phyloP scores from a whole-genome alignment of 768 basidiomycete species.

The Collybiopsis confluens region DNA sequence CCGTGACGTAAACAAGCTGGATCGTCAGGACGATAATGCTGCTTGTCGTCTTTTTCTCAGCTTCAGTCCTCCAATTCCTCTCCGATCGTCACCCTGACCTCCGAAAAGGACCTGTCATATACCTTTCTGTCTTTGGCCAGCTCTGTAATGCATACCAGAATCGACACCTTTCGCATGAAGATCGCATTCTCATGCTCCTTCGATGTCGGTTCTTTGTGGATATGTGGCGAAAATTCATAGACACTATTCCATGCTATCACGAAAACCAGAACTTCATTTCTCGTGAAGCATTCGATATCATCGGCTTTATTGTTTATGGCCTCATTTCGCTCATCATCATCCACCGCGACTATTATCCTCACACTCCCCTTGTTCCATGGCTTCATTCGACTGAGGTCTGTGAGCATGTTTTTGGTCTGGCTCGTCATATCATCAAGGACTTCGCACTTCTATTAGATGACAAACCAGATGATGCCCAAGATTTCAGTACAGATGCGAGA shows the following conservation, averaged over 20 bases:
- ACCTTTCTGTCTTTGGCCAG: slow-evolving; percentile 37
- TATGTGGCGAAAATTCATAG: slow-evolving; percentile 20
- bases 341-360: slow-evolving; percentile 27
- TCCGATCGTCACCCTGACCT: slow-evolving; percentile 20
- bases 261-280: slow-evolving; percentile 25
- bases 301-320: slow-evolving; percentile 24
- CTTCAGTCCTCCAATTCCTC: slow-evolving; percentile 22
- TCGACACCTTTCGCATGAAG: slow-evolving; percentile 18
- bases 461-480: slow-evolving; percentile 19
- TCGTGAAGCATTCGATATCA: slow-evolving; percentile 28
- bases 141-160: slow-evolving; percentile 35
- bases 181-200: slow-evolving; percentile 25
- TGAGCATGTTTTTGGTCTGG: slow-evolving; percentile 30
- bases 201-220: slow-evolving; percentile 27
- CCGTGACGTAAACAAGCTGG: slow-evolving; percentile 30
- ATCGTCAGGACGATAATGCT: slow-evolving; percentile 42
- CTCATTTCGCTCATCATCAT: slow-evolving; percentile 26
- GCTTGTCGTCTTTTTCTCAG: slow-evolving; percentile 36
- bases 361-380: slow-evolving; percentile 33
- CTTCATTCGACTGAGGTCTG: slow-evolving; percentile 27
- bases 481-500: slow-evolving; percentile 19
- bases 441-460: slow-evolving; percentile 31
- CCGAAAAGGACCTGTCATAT: slow-evolving; percentile 24
- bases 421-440: slow-evolving; percentile 26
- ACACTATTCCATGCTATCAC: slow-evolving; percentile 16